phyloP scores from a whole-genome alignment of 768 basidiomycete species.

The Exsudoporus frostii region DNA sequence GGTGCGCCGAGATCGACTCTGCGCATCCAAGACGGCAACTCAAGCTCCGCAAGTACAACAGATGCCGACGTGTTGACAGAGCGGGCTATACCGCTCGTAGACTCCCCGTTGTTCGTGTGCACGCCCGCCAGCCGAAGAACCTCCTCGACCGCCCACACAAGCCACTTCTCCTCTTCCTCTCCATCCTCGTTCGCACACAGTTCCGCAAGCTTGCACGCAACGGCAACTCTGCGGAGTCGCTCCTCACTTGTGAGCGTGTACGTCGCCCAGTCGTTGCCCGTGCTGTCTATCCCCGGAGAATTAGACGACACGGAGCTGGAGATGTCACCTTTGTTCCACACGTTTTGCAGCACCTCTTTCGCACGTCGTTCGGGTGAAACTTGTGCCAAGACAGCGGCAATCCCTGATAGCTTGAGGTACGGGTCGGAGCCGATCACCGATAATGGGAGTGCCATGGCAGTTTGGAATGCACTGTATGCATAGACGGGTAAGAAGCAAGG shows the following conservation, averaged over 20 bases:
- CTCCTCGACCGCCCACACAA: slow-evolving; percentile 43
- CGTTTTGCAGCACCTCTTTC: slow-evolving; percentile 22
- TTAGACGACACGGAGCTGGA: background rate
- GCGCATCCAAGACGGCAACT: slow-evolving; percentile 58
- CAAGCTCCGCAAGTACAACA: slow-evolving; percentile 47
- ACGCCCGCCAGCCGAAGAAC: slow-evolving; percentile 30
- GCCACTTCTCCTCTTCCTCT: slow-evolving; percentile 43
- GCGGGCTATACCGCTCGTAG: background rate
- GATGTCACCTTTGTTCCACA: slow-evolving; percentile 19
- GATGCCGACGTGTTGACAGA: background rate
- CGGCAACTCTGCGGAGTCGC: slow-evolving; percentile 41
- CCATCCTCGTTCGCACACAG: slow-evolving; percentile 32
- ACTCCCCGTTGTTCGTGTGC: background rate
- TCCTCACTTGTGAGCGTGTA: slow-evolving; percentile 35
- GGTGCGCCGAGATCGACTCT: slow-evolving; percentile 63
- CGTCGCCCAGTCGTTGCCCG: slow-evolving; percentile 12
- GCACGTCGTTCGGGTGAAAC: slow-evolving; percentile 35
- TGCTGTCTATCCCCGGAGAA: background rate
- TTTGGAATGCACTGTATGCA: slow-evolving; percentile 50
- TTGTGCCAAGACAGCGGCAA: slow-evolving; percentile 59
- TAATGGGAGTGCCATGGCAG: slow-evolving; percentile 43
- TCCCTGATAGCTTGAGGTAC: slow-evolving; percentile 64
- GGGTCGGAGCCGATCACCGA: slow-evolving; percentile 41
- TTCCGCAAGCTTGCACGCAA: slow-evolving; percentile 46
- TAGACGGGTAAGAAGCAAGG: background rate